Percentiles rank a stretch among this genome's conserved stretches.
These are phyloP conservation scores for Rhynchospora breviuscula DNA, from an alignment of 176 grass and related monocot genomes.

Conservation along the genomic window DNA sequence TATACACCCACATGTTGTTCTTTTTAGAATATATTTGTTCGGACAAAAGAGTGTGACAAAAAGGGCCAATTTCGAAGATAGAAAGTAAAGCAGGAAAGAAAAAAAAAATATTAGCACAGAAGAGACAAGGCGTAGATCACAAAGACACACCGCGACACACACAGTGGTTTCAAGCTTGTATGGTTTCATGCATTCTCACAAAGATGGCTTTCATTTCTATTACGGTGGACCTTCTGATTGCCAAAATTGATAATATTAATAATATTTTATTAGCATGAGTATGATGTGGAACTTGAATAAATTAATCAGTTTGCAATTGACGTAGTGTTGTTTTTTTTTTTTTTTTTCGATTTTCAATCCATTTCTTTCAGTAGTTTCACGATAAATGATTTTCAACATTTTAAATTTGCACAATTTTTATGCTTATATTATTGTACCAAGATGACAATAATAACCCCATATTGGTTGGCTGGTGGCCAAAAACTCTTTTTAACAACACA, in stretches of 20 bases:
- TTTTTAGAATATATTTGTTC: background rate
- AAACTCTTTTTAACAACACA: background rate
- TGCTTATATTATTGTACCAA: conserved; percentile 1
- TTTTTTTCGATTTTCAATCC: background rate
- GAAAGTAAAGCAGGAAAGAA: background rate
- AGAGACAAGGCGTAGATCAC: background rate
- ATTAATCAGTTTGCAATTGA: background rate
- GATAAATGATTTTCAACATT: too few relatives aligned
- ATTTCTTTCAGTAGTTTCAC: too few relatives aligned
- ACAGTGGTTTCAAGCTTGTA: too few relatives aligned
- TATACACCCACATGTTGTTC: background rate
- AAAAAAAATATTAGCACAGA: background rate
- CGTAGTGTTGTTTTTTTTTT: too few relatives aligned
- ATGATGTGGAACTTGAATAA: background rate
- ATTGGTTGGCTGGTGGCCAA: background rate
- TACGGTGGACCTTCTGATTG: background rate
- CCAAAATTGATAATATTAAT: background rate
- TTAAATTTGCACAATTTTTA: too few relatives aligned
- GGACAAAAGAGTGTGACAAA: background rate
- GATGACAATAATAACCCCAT: background rate
- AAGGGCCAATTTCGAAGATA: background rate
- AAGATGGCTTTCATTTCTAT: background rate
- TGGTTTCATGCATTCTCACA: background rate
- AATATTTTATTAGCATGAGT: background rate
- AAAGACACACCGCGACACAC: background rate